A percentile compares a stretch with the other conserved stretches of the same genome.
These are phyloP conservation scores for Candida saitoana DNA, from an alignment of 805 yeast genomes.

Conservation along the genomic window DNA sequence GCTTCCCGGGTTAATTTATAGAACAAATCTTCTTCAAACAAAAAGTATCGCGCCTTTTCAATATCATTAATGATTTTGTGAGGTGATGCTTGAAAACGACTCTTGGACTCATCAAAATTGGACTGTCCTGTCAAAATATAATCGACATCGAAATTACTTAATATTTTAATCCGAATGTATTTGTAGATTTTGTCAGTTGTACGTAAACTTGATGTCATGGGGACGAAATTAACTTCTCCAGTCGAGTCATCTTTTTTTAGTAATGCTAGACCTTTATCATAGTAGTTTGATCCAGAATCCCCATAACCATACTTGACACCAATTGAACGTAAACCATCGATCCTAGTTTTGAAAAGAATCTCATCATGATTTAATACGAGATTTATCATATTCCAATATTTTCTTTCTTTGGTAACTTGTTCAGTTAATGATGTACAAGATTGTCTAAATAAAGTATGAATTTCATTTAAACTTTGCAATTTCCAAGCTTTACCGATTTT, in stretches of 20 bases:
- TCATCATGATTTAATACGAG: slow-evolving; percentile 48
- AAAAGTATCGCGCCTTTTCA: slow-evolving; percentile 60
- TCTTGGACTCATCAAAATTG: slow-evolving; percentile 17
- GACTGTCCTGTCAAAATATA: slow-evolving; percentile 58
- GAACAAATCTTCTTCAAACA: slow-evolving; percentile 89
- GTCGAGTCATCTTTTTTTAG: slow-evolving; percentile 45
- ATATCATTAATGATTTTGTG: slow-evolving; percentile 48
- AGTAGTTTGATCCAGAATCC: slow-evolving; percentile 80
- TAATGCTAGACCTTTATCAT: slow-evolving; percentile 72
- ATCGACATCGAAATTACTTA: slow-evolving; percentile 52
- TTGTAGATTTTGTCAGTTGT: slow-evolving; percentile 37
- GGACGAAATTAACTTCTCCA: slow-evolving; percentile 33
- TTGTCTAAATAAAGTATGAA: slow-evolving; percentile 47
- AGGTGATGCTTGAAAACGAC: background rate
- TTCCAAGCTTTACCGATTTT: slow-evolving; percentile 80
- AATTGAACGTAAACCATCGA: slow-evolving; percentile 45
- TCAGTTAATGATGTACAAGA: slow-evolving; percentile 49
- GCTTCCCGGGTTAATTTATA: slow-evolving; percentile 77
- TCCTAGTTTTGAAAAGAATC: slow-evolving; percentile 59
- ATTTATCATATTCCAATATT: slow-evolving; percentile 60
- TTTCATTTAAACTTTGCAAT: slow-evolving; percentile 56
- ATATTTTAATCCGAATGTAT: slow-evolving; percentile 56
- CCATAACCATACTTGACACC: slow-evolving; percentile 89
- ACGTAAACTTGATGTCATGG: slow-evolving; percentile 29
- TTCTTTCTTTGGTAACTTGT: slow-evolving; percentile 58